A percentile compares a stretch with the other conserved stretches of the same genome.
Evolutionary conservation across 2,329 filamentous ascomycete species (phyloP).

Genomic region (Hymenoscyphus infarciens): DNA sequence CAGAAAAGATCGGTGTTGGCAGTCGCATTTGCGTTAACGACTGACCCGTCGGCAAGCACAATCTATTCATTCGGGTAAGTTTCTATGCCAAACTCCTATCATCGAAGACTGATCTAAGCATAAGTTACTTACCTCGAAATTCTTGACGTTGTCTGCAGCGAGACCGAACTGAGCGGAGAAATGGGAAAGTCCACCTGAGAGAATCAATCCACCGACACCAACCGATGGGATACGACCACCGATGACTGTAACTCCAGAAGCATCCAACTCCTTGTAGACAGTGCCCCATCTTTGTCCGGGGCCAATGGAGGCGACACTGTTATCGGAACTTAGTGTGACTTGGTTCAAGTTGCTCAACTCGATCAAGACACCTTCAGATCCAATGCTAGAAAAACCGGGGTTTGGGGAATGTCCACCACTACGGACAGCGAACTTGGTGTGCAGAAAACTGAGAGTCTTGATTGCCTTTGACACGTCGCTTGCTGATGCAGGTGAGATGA

Average conservation of each 20-base stretch:
- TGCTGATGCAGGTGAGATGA: slow-evolving; percentile 33
- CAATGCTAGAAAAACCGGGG: slow-evolving; percentile 48
- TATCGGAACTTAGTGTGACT: slow-evolving; percentile 29
- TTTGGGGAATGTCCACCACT: slow-evolving; percentile 19
- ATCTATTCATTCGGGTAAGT: slow-evolving; percentile 27
- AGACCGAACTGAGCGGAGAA: slow-evolving; percentile 7
- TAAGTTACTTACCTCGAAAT: slow-evolving; percentile 8
- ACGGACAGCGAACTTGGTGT: slow-evolving; percentile 16
- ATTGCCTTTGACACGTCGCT: slow-evolving; percentile 30
- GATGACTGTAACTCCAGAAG: slow-evolving; percentile 27
- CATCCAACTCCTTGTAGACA: slow-evolving; percentile 38
- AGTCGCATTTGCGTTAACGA: slow-evolving; percentile 39
- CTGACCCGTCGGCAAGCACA: slow-evolving; percentile 19
- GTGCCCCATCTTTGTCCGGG: slow-evolving; percentile 38
- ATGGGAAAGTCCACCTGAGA: slow-evolving; percentile 9
- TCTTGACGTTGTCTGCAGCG: slow-evolving; percentile 11
- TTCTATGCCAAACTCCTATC: neutral
- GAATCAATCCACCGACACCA: slow-evolving; percentile 11
- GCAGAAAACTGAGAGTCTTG: slow-evolving; percentile 8
- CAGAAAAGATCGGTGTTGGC: slow-evolving; percentile 48
- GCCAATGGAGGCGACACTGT: slow-evolving; percentile 33
- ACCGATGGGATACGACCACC: slow-evolving; percentile 6
- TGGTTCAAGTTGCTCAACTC: slow-evolving; percentile 37
- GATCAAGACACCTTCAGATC: slow-evolving; percentile 44
- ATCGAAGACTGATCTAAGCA: neutral